These are phyloP conservation scores for Prosopis cineraria DNA, from an alignment of 306 rosid species.

Conservation along the genomic window DNA sequence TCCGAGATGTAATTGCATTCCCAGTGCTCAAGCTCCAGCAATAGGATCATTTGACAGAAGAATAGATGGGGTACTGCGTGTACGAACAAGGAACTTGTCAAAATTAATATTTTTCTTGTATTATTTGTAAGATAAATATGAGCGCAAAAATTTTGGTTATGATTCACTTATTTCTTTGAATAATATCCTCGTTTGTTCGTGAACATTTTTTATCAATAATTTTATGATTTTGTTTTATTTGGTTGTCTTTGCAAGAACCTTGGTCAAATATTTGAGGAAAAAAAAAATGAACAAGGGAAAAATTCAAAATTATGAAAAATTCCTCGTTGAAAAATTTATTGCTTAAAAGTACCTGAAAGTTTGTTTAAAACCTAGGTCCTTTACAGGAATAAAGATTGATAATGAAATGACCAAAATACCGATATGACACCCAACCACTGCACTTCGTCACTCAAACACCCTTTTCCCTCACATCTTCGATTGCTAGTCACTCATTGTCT, in stretches of 20 bases:
- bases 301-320: too few relatives aligned
- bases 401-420: too few relatives aligned
- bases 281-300: background rate
- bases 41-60: constrained; percentile 31
- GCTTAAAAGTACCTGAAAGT: too few relatives aligned
- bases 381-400: too few relatives aligned
- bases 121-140: background rate
- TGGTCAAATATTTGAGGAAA: background rate
- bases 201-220: background rate
- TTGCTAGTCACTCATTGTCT: too few relatives aligned
- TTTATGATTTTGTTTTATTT: background rate
- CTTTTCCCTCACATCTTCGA: too few relatives aligned
- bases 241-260: background rate
- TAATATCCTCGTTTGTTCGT: background rate
- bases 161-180: background rate
- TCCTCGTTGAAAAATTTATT: too few relatives aligned
- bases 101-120: background rate
- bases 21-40: constrained; percentile 86
- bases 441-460: too few relatives aligned
- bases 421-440: too few relatives aligned
- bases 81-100: background rate
- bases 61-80: background rate
- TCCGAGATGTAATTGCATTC: constrained; percentile 95
- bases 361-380: too few relatives aligned
- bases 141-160: background rate